Conservation (phyloP, 1,284 basidiomycete genomes). For the Mycosarcoma maydis region DNA sequence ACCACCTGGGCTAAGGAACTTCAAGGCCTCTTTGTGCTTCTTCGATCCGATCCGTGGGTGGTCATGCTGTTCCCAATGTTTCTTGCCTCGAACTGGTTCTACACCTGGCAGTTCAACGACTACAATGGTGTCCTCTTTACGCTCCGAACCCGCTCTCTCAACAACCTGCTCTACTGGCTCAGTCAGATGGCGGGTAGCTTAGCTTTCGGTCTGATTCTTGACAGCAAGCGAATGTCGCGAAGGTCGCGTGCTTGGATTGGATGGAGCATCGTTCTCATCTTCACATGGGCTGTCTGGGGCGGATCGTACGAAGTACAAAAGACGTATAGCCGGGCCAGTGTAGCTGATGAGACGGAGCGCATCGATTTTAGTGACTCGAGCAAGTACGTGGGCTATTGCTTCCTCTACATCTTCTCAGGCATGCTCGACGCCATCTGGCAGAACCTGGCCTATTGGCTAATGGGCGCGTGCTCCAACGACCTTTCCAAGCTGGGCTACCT, state of each 20-base stretch:
- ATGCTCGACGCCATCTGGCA: constrained; percentile 53
- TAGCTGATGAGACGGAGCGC: constrained; percentile 14
- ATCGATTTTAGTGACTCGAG: constrained; percentile 41
- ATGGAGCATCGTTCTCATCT: constrained; percentile 50
- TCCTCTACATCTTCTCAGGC: constrained; percentile 61
- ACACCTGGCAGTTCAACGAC: constrained; percentile 62
- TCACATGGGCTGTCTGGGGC: constrained; percentile 62
- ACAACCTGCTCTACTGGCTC: constrained; percentile 68
- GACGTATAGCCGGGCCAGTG: constrained; percentile 46
- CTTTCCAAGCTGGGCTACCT: constrained; percentile 56
- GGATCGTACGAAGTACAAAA: constrained; percentile 55
- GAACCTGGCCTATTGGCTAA: constrained; percentile 52
- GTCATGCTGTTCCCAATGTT: constrained; percentile 58
- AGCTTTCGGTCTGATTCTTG: constrained; percentile 52
- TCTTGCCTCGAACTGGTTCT: constrained; percentile 58
- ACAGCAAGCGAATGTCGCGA: constrained; percentile 48
- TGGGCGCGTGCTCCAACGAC: constrained; percentile 59
- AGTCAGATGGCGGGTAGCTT: constrained; percentile 64
- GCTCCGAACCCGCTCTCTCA: constrained; percentile 67
- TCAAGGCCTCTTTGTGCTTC: constrained; percentile 44
- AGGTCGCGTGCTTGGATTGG: constrained; percentile 52
- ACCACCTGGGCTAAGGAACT: constrained; percentile 53
- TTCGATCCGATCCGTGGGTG: constrained; percentile 54
- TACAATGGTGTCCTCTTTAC: constrained; percentile 52
- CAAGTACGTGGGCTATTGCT: constrained; percentile 48